Conservation (phyloP, 495 filamentous ascomycete genomes). For the Articulospora tetracladia region DNA sequence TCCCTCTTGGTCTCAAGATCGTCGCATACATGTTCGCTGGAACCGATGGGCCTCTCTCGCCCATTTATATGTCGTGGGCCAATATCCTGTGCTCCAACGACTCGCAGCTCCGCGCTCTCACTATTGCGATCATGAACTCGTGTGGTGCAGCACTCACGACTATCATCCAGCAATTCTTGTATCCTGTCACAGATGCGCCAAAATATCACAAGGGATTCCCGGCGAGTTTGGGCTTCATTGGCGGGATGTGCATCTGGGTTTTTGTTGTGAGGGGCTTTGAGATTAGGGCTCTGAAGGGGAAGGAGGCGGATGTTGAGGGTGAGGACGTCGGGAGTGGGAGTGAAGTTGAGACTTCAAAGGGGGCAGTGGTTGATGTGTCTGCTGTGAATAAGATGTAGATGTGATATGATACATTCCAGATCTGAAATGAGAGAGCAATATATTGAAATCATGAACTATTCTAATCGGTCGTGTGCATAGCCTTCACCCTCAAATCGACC, state of each 20-base stretch:
- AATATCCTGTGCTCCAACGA: slow-evolving; percentile 46
- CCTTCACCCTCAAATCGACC: slow-evolving; percentile 3
- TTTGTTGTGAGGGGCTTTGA: slow-evolving; percentile 6
- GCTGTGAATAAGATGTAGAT: background rate
- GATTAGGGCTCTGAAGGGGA: background rate
- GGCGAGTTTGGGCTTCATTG: slow-evolving; percentile 3
- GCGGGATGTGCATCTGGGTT: slow-evolving; percentile 1
- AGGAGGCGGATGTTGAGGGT: background rate
- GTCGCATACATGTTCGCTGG: slow-evolving; percentile 49
- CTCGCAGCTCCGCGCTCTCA: slow-evolving; percentile 37
- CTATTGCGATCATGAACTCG: slow-evolving; percentile 49
- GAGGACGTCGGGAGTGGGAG: background rate
- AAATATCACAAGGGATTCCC: slow-evolving; percentile 28
- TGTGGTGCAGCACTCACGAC: slow-evolving; percentile 47
- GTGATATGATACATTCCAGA: background rate
- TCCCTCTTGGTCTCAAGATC: slow-evolving; percentile 35
- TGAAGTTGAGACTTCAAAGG: background rate
- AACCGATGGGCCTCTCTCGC: slow-evolving; percentile 30
- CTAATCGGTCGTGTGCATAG: slow-evolving; percentile 7
- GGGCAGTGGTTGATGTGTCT: background rate
- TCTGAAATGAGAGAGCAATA: too few species aligned
- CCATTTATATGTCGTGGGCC: slow-evolving; percentile 45
- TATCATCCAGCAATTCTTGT: slow-evolving; percentile 59
- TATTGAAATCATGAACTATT: background rate
- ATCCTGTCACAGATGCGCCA: slow-evolving; percentile 51